Base-by-base conservation (phyloP, 768 basidiomycete genomes). In the Hericium alpestre region DNA sequence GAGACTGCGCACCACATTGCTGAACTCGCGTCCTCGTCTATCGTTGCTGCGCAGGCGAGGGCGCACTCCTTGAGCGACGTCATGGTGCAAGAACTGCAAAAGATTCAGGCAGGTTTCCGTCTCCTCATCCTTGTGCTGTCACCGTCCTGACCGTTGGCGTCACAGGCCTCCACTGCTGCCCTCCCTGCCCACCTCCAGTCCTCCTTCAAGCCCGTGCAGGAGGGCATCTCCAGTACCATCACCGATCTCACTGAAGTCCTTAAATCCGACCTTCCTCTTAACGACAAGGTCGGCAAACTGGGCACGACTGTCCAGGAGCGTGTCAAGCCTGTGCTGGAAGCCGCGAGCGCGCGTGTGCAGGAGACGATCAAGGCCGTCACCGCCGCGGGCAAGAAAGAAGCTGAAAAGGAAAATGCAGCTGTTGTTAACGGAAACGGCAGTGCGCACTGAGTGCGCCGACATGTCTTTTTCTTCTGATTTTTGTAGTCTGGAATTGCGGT, bases 41-140 rank as follows among this genome's bases (percentile, higher is more conserved):
- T 84, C 46, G 65, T 71, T 3, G 71, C 74, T 43, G 81, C 85
- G 15, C 80, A 84, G 62, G 65, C 73, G 39, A 80, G 76, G 58
- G 77, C 87, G 43, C 77, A 83, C 63, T 59, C 72, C 2, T 78
- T 88, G 39, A 83, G 84, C 39, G 79, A 86, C 59, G 79, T 71
- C 54, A 83, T 90, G 82, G 69, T 88, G 51, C 51, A 64, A 25
- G 85, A 90, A 62, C 75, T 91, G 51, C 78, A 82, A 61, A 84
- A 80, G 60, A 73, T 90, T 49, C 72, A 74, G 70, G 73, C 72
- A 27, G 18, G 61, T 52, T 51, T 46, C 47, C 16, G n/a, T 22
- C 37, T 18, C 5, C 10, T 13, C 13, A 11, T 40, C 53, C 8
- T 54, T 3, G 49, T 3, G 6, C 5, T n/a, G 11, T 48, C 46